phyloP scores from a whole-genome alignment of 345 rosid species.

The Isatis tinctoria region DNA sequence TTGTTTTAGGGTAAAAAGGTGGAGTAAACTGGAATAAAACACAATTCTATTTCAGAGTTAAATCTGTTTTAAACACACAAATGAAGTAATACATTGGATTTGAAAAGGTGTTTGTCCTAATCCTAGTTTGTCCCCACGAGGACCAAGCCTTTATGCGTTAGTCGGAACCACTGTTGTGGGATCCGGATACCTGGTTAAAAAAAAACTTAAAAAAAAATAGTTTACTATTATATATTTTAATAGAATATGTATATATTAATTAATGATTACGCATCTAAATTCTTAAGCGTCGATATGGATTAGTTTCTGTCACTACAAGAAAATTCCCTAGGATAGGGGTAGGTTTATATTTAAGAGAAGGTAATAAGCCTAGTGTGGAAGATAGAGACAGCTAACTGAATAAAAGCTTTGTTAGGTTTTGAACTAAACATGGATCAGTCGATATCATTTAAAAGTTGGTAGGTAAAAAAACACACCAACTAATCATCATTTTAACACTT shows the following conservation, averaged over 20 bases:
- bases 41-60: no score
- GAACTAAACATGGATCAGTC: conserved; percentile 13
- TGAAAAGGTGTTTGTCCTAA: neutral
- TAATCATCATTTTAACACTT: conserved; percentile 11
- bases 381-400: conserved; percentile 14
- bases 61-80: no score
- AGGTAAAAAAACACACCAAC: conserved; percentile 8
- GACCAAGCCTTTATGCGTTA: no score
- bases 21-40: no score
- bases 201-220: no score
- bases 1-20: no score
- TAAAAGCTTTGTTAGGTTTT: conserved; percentile 24
- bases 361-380: conserved; percentile 21
- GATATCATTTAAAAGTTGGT: conserved; percentile 27
- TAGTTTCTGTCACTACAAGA: neutral
- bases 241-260: neutral
- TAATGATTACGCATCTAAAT: neutral
- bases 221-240: neutral
- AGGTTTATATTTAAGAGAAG: neutral
- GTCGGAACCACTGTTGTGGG: no score
- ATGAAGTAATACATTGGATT: neutral
- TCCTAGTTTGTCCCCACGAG: no score
- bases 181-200: no score
- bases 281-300: neutral
- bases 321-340: neutral